Base-by-base conservation (phyloP, 257 asterid genomes). In the Verbena officinalis region DNA sequence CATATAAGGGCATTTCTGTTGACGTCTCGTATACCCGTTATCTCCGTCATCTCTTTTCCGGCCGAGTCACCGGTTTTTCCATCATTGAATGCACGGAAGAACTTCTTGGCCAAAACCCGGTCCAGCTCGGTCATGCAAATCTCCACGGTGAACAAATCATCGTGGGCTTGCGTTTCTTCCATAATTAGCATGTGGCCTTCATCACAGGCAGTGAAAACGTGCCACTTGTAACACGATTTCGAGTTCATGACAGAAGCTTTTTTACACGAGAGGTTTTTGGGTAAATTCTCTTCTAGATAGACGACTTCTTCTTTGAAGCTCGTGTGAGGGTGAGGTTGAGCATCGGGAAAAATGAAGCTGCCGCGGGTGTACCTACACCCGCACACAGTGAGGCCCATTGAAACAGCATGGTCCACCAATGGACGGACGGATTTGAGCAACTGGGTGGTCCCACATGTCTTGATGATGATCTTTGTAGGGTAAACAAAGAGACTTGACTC, bases 391-490 rank as follows among this genome's bases (percentile, higher is more conserved):
- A 94, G 89, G 12, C 97, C 99, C 68, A 94, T 27, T 5, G 74
- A 40, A 0, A 24, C 27, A 0, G 88, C 95, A 30, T 73, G 80
- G 16, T 72, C 82, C 59, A 80, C 69, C 78, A 94, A 39, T 1
- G 82, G 97, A 3, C 71, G 85, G 62, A 94, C 77, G 4, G 97
- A 88, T 73, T 84, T 83, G 72, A 94, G 84, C 13, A 94, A 63
- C 76, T 86, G 96, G 2, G 86, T 93, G 36, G 97, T 93, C 80
- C 99, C 99, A 76, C 99, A 93, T 0, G 99, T 93, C 81, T 93
- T 93, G 87, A 93, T 87, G 60, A 93, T 86, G 70, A 93, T 81
- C 59, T 87, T 90, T 1, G 86, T 78, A 0, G 96, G 95, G 83
- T 93, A 93, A 7, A 93, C 97, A 30, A 90, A 90, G 1, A 93